These are phyloP conservation scores for Pyricularia grisea DNA, from an alignment of 2,329 filamentous ascomycete species.

Conservation along the genomic window DNA sequence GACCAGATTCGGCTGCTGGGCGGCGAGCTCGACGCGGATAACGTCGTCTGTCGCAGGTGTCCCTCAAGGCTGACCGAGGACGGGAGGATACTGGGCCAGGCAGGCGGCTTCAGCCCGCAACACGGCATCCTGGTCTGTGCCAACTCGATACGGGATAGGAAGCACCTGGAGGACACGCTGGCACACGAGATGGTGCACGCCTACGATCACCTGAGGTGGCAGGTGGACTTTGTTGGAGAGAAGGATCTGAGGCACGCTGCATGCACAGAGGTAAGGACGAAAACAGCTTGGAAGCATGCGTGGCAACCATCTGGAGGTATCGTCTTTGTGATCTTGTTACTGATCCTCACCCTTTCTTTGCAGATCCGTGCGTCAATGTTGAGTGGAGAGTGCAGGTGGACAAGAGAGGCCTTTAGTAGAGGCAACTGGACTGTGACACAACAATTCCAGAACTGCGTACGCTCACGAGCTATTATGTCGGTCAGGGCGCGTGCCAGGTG, in stretches of 20 bases:
- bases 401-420: constrained; percentile 73
- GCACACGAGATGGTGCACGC: constrained; percentile 98
- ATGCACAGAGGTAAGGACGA: constrained; percentile 68
- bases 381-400: constrained; percentile 88
- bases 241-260: constrained; percentile 79
- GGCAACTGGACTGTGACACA: constrained; percentile 84
- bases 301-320: not conserved
- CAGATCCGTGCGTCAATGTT: constrained; percentile 89
- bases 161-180: constrained; percentile 85
- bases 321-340: not conserved
- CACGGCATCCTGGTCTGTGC: constrained; percentile 89
- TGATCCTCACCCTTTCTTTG: constrained; percentile 6
- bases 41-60: constrained; percentile 78
- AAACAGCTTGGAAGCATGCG: not conserved
- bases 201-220: constrained; percentile 87
- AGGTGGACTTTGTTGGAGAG: constrained; percentile 67
- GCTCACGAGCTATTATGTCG: constrained; percentile 68
- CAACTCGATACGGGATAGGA: constrained; percentile 73
- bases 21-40: constrained; percentile 61
- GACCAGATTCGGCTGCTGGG: constrained; percentile 74
- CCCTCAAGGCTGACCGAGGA: constrained; percentile 45
- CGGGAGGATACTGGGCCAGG: constrained; percentile 52
- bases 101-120: constrained; percentile 76
- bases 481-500: constrained; percentile 70
- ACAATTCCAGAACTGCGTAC: constrained; percentile 89